These are phyloP conservation scores for Sarocladium strictum DNA, from an alignment of 2,329 filamentous ascomycete genomes.

Conservation along the genomic window DNA sequence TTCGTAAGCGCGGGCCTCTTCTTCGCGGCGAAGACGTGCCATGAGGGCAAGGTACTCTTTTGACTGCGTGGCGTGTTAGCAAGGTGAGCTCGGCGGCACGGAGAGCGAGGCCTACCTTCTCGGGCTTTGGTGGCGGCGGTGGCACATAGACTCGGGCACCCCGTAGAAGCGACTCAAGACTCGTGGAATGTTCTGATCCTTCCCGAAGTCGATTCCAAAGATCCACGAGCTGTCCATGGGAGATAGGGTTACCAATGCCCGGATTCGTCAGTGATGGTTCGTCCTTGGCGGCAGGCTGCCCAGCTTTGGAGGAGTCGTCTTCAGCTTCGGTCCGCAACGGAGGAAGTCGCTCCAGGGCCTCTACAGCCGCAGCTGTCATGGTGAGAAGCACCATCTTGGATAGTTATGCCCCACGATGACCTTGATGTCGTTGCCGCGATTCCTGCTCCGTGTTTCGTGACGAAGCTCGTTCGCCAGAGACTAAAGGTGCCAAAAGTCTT, in stretches of 20 bases:
- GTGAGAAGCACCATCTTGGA: constrained; percentile 66
- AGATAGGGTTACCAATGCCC: constrained; percentile 59
- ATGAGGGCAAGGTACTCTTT: constrained; percentile 83
- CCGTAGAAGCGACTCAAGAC: constrained; percentile 64
- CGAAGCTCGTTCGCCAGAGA: no score
- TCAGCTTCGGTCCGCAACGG: constrained; percentile 12
- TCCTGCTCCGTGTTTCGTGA: no score
- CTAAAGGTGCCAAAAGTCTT: no score
- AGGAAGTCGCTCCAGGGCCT: constrained; percentile 42
- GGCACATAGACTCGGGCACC: constrained; percentile 68
- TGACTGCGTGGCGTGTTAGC: constrained; percentile 42
- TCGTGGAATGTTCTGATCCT: constrained; percentile 24
- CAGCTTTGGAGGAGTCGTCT: constrained; percentile 15
- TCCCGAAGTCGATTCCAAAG: constrained; percentile 49
- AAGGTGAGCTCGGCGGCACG: constrained; percentile 6
- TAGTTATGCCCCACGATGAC: no score
- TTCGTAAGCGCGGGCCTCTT: constrained; percentile 77
- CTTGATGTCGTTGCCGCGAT: no score
- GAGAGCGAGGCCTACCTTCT: constrained; percentile 62
- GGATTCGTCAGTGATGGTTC: constrained; percentile 47
- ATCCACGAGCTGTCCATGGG: constrained; percentile 62
- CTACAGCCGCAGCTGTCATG: constrained; percentile 65
- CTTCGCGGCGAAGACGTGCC: constrained; percentile 73
- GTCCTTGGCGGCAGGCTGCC: constrained; percentile 12
- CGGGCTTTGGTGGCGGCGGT: constrained; percentile 73